phyloP scores from a whole-genome alignment of 2,329 filamentous ascomycete species.

The Ascochyta koolunga region DNA sequence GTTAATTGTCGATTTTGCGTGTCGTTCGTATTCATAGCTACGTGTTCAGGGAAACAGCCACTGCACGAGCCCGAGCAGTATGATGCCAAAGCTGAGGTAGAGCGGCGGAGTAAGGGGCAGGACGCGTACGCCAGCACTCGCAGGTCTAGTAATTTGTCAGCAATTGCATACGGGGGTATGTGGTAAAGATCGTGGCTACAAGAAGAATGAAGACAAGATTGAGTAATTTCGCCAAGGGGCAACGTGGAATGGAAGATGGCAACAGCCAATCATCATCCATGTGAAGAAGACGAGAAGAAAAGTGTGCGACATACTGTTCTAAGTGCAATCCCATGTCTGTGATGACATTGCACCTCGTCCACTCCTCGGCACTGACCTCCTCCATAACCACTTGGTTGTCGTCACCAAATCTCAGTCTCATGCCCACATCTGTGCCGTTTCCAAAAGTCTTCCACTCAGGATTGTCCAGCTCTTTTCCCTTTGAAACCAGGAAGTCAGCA shows the following conservation, averaged over 20 bases:
- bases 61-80: background rate
- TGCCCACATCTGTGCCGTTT: constrained; percentile 17
- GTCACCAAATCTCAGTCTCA: constrained; percentile 36
- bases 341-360: constrained; percentile 32
- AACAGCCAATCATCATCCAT: background rate
- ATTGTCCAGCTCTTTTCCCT: constrained; percentile 23
- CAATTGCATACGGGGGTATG: background rate
- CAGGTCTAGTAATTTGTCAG: constrained; percentile 7
- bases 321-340: constrained; percentile 35
- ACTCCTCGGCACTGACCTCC: constrained; percentile 27
- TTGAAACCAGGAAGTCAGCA: constrained; percentile 23
- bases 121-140: constrained; percentile 2
- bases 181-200: background rate
- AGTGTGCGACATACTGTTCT: constrained; percentile 37
- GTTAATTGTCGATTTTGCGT: background rate
- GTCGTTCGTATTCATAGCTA: background rate
- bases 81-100: background rate
- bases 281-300: background rate
- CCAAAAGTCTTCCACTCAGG: constrained; percentile 37
- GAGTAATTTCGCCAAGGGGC: background rate
- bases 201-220: background rate
- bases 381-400: constrained; percentile 40
- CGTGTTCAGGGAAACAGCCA: constrained; percentile 7
- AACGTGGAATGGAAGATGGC: background rate
- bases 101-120: constrained; percentile 7